Percentiles rank a stretch among this genome's conserved stretches.
Conservation (phyloP, 2,329 filamentous ascomycete genomes). For the Hymenoscyphus salicellus region DNA sequence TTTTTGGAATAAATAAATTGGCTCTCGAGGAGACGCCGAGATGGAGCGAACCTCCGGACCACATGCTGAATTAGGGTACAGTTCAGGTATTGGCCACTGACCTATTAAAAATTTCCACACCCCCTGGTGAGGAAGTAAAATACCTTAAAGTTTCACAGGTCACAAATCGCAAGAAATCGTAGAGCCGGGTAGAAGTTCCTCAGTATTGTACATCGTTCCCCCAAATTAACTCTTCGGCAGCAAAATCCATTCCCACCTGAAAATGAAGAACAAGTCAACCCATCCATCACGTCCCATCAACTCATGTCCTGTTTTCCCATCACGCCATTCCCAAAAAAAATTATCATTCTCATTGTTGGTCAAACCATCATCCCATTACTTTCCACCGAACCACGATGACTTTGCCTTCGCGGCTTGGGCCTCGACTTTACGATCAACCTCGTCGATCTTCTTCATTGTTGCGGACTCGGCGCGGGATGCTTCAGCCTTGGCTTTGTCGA, state of each 20-base stretch:
- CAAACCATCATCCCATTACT: conserved; percentile 38
- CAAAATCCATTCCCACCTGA: background rate
- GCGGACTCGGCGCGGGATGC: conserved; percentile 58
- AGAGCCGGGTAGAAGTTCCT: background rate
- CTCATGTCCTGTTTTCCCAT: background rate
- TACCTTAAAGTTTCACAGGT: background rate
- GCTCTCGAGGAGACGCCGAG: too few species aligned
- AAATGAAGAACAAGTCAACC: background rate
- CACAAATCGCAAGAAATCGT: background rate
- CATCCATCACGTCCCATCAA: background rate
- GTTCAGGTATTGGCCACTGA: too few species aligned
- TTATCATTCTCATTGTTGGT: background rate
- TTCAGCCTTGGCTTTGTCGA: conserved; percentile 62
- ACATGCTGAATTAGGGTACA: too few species aligned
- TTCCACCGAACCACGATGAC: conserved; percentile 81
- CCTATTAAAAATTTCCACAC: too few species aligned
- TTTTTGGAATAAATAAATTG: too few species aligned
- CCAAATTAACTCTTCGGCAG: background rate
- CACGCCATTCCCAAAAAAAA: background rate
- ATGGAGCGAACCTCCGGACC: background rate
- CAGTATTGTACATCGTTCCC: conserved; percentile 1
- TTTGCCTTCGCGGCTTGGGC: conserved; percentile 77
- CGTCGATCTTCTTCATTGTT: conserved; percentile 74
- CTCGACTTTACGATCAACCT: conserved; percentile 80
- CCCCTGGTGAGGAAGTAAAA: background rate